These are phyloP conservation scores for Kodamaea restingae DNA, from an alignment of 805 yeast genomes.

Conservation along the genomic window DNA sequence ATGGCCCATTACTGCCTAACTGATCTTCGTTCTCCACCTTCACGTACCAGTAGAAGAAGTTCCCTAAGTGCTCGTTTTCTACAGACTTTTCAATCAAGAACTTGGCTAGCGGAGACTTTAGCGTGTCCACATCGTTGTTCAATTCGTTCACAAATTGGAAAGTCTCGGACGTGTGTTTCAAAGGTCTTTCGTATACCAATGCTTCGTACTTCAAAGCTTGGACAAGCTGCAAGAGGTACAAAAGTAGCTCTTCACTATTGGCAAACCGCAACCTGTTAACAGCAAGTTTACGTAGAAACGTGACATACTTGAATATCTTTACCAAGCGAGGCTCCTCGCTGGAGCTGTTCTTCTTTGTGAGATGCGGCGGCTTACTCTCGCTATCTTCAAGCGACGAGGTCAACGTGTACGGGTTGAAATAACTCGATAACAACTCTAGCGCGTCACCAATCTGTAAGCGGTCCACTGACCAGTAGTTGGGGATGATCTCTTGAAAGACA, in stretches of 20 bases:
- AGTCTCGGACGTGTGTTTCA: conserved; percentile 10
- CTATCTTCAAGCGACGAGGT: conserved; percentile 12
- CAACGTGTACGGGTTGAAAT: conserved; percentile 51
- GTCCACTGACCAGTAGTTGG: conserved; percentile 56
- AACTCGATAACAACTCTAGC: conserved; percentile 76
- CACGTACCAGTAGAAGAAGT: conserved; percentile 86
- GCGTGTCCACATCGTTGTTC: conserved; percentile 15
- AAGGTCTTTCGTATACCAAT: conserved; percentile 17
- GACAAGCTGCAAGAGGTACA: conserved; percentile 83
- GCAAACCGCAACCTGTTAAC: conserved; percentile 79
- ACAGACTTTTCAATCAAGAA: conserved; percentile 73
- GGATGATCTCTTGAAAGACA: conserved; percentile 64
- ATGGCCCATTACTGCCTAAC: conserved; percentile 15
- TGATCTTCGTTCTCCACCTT: conserved; percentile 81
- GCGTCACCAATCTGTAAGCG: conserved; percentile 82
- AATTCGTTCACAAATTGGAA: conserved; percentile 18
- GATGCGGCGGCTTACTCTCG: conserved; percentile 11
- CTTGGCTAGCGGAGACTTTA: conserved; percentile 61
- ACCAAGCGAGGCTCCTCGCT: conserved; percentile 28
- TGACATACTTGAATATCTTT: conserved; percentile 37
- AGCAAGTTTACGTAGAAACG: conserved; percentile 79
- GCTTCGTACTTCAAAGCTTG: conserved; percentile 85
- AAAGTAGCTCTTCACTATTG: conserved; percentile 70
- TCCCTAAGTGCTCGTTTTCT: conserved; percentile 64
- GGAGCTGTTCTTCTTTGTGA: conserved; percentile 8